Conservation (phyloP, 805 yeast genomes). For the Ogataea pini region DNA sequence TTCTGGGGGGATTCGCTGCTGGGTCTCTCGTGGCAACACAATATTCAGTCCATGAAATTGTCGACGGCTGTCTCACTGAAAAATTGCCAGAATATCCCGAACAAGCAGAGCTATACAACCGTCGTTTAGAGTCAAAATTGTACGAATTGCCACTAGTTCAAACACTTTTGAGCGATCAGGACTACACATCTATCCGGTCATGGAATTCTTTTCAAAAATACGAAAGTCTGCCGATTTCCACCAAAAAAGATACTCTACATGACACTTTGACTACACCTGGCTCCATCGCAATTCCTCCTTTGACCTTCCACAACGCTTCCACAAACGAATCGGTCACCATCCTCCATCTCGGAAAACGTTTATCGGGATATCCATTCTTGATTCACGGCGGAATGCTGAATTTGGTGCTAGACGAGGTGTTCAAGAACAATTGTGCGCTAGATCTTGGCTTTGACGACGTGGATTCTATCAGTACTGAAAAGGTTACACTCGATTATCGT, state of each 20-base stretch:
- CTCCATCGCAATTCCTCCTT: slow-evolving; percentile 73
- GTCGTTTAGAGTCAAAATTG: slow-evolving; percentile 48
- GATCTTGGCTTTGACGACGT: slow-evolving; percentile 31
- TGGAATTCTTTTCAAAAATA: slow-evolving; percentile 48
- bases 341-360: slow-evolving; percentile 71
- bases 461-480: slow-evolving; percentile 48
- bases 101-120: slow-evolving; percentile 24
- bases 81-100: slow-evolving; percentile 27
- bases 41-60: slow-evolving; percentile 32
- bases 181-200: slow-evolving; percentile 39
- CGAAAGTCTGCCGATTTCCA: slow-evolving; percentile 33
- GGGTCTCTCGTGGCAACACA: slow-evolving; percentile 31
- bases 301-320: slow-evolving; percentile 58
- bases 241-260: slow-evolving; percentile 36
- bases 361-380: slow-evolving; percentile 85
- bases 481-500: slow-evolving; percentile 53
- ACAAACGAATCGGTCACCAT: slow-evolving; percentile 64
- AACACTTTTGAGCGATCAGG: slow-evolving; percentile 42
- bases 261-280: slow-evolving; percentile 72
- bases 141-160: slow-evolving; percentile 52
- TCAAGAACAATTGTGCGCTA: slow-evolving; percentile 41
- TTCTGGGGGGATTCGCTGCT: slow-evolving; percentile 21
- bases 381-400: slow-evolving; percentile 90
- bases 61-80: slow-evolving; percentile 21
- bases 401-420: slow-evolving; percentile 74